Evolutionary conservation across 2,329 filamentous ascomycete species (phyloP), one percentile per base, ranked within the genome.

Genomic region (Fusarium multiceps): DNA sequence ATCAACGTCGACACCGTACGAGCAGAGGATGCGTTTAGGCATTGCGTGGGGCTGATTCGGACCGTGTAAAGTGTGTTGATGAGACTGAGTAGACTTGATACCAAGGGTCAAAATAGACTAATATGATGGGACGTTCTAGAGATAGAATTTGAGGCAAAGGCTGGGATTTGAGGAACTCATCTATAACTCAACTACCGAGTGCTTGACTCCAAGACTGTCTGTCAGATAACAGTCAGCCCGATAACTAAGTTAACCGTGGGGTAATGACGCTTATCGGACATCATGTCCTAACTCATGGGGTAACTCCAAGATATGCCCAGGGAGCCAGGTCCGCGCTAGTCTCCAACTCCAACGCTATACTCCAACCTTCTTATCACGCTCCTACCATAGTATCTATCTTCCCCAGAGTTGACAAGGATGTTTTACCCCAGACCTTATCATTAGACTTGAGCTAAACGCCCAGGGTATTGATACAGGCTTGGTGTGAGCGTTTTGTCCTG

Each of bases 1-100:
- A 70, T 93, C 91, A 30, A 93, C 90, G 66, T 93, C 91, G 25
- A 93, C 89, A 4, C 90, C 89, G 72, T 92, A 92, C 1, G 61
- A 64, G 18, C 61, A 64, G 3, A 64, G 21, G 4, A 64, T 64
- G 21, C 59, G 32, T 32, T 64, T 64, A 1, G 50, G 59, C 59
- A 64, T 64, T 34, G 32, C 32, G 27, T 28, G 27, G 25, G 25
- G 25, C 25, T 27, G 25, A 27, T 27, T 27, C 25, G 25, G 25
- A 27, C 25, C 11, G 32, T 34, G 32, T 4, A 34, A 16, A 34
- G 32, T 34, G 32, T 34, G 32, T 34, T 34, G 14, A 34, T 34
- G 32, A 34, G 32, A 34, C 32, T 34, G 32, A 34, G 32, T 34
- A 34, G 14, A 34, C 32, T 34, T 34, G 32, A 34, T 34, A 34